Percentiles rank a stretch among this genome's conserved stretches.
Conservation (phyloP, 768 basidiomycete species). For the Hericium coralloides region DNA sequence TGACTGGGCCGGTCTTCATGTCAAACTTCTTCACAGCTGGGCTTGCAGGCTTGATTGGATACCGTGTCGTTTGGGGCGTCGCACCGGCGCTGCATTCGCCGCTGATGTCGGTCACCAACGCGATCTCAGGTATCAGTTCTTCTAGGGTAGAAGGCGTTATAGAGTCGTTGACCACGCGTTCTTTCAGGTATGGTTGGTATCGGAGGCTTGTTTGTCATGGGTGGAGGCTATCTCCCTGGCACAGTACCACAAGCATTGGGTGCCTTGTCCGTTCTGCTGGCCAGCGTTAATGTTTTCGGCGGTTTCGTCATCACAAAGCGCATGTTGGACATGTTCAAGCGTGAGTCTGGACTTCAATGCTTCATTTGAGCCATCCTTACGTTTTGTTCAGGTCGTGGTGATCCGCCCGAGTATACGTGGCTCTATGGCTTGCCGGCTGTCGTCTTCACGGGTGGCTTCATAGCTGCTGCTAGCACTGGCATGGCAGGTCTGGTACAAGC, state of each 20-base stretch:
- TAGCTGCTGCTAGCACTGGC: slow-evolving; percentile 76
- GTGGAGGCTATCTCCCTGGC: slow-evolving; percentile 75
- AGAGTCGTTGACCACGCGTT: background rate
- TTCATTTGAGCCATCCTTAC: background rate
- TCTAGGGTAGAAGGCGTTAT: background rate
- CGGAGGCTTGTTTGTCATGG: slow-evolving; percentile 87
- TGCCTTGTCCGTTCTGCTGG: slow-evolving; percentile 76
- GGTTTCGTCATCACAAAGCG: slow-evolving; percentile 87
- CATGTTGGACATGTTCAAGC: slow-evolving; percentile 91
- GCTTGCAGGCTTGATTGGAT: slow-evolving; percentile 77
- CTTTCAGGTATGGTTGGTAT: slow-evolving; percentile 61
- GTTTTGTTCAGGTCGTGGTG: slow-evolving; percentile 48
- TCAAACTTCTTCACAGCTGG: slow-evolving; percentile 85
- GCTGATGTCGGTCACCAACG: slow-evolving; percentile 86
- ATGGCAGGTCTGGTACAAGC: slow-evolving; percentile 84
- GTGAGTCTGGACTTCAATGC: slow-evolving; percentile 28
- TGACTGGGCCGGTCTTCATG: slow-evolving; percentile 80
- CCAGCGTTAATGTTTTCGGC: slow-evolving; percentile 82
- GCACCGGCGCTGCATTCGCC: slow-evolving; percentile 84
- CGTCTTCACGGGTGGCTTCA: slow-evolving; percentile 76
- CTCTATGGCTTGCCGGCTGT: slow-evolving; percentile 72
- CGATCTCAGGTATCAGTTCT: slow-evolving; percentile 54
- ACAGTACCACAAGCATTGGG: slow-evolving; percentile 76
- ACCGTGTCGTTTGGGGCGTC: slow-evolving; percentile 86
- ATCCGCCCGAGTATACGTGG: slow-evolving; percentile 86